Base-by-base conservation (phyloP, 106 monocot species). In the Narthecium ossifragum region DNA sequence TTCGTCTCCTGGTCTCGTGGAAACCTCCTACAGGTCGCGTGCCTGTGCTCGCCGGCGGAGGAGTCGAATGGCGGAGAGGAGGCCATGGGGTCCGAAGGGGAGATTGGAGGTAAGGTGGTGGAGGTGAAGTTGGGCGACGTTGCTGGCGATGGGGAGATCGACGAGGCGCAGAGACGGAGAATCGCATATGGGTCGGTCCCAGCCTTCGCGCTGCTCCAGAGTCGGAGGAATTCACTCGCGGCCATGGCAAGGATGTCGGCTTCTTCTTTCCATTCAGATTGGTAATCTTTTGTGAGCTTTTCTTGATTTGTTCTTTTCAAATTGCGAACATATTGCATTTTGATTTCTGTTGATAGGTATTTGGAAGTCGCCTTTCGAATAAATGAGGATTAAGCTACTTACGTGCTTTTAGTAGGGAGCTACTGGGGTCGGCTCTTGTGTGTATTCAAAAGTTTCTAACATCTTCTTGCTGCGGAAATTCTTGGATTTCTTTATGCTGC, bases 121-220 rank as follows among this genome's bases (percentile, higher is more conserved):
- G 83, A 83, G 63, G 80, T 88, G 54, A 67, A 48, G 55, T 60
- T 85, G 34, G 78, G 75, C 5, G 77, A 63, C n/a, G 53, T n/a
- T n/a, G n/a, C 18, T 1, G 69, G 49, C 2, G 75, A 65, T 13
- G 75, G 63, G 5, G 70, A 63, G 41, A 52, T 81, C 57, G 46
- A 28, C 28, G 90, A 98, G 22, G 81, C 75, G 1, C 65, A 77
- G 81, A 70, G 72, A 69, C 63, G 96, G 57, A 72, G 76, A 71
- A 80, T 90, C 51, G 78, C 81, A 33, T 90, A 90, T 28, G 87
- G 86, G 0, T 98, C 90, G 12, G 71, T 90, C 17, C 75, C 83
- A 0, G 78, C 84, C 8, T 98, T 86, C 34, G 90, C 84, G 36
- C 52, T 90, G 73, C 81, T 98, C 18, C 90, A 98, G 70, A 75